These are phyloP conservation scores for Trichosporon sp. DNA, from an alignment of 1,284 basidiomycete genomes.

Conservation along the genomic window DNA sequence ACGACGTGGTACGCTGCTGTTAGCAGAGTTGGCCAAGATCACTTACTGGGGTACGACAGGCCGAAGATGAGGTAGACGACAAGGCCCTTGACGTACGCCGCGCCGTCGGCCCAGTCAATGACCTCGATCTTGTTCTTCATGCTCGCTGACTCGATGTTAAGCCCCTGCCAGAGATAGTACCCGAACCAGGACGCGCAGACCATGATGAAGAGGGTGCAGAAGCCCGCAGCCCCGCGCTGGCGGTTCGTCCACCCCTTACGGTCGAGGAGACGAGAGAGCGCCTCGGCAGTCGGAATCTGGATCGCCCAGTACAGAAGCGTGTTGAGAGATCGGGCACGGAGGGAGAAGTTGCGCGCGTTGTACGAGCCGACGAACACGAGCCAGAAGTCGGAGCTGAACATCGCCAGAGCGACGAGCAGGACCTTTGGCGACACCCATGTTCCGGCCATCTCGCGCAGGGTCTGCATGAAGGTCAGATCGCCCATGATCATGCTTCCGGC, in stretches of 20 bases:
- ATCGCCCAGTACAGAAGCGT: slow-evolving; percentile 18
- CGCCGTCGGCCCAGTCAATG: slow-evolving; percentile 19
- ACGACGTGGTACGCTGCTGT: slow-evolving; percentile 16
- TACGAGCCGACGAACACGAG: slow-evolving; percentile 15
- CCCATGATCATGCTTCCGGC: slow-evolving; percentile 7
- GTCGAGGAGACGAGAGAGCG: slow-evolving; percentile 14
- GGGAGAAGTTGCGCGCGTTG: slow-evolving; percentile 21
- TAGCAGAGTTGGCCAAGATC: neutral
- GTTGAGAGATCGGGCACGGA: slow-evolving; percentile 17
- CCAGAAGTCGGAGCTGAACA: slow-evolving; percentile 21
- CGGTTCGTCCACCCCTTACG: slow-evolving; percentile 15
- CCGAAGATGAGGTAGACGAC: slow-evolving; percentile 21
- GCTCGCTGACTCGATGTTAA: slow-evolving; percentile 10
- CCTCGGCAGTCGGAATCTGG: slow-evolving; percentile 17
- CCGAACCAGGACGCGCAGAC: slow-evolving; percentile 20
- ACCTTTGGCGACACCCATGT: slow-evolving; percentile 5
- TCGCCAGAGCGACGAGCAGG: slow-evolving; percentile 1
- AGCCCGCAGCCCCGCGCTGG: slow-evolving; percentile 13
- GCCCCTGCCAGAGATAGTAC: slow-evolving; percentile 19
- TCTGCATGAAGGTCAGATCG: neutral
- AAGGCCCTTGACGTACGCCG: slow-evolving; percentile 7
- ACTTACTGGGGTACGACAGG: slow-evolving; percentile 8
- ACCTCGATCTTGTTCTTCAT: slow-evolving; percentile 13
- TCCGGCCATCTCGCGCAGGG: neutral
- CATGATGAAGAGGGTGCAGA: slow-evolving; percentile 8